These are phyloP conservation scores for Harringtonia lauricola DNA, from an alignment of 2,329 filamentous ascomycete genomes.

Conservation along the genomic window DNA sequence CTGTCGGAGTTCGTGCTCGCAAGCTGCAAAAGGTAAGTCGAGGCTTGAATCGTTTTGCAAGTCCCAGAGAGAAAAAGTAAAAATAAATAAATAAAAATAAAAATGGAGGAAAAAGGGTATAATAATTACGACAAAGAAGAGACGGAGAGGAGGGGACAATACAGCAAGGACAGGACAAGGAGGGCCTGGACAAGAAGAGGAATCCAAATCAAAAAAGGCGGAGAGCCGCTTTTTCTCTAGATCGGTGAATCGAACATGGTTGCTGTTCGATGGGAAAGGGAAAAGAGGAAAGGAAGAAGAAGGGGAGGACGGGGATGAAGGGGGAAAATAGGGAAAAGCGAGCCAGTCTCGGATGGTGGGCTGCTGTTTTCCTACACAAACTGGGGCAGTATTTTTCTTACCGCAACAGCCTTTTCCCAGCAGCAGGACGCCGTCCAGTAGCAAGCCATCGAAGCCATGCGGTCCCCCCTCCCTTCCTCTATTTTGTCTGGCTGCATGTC, in stretches of 20 bases:
- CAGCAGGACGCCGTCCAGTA: too few species aligned
- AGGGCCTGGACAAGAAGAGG: background rate
- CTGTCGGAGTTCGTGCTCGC: too few species aligned
- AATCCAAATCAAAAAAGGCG: constrained; percentile 1
- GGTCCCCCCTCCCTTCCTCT: too few species aligned
- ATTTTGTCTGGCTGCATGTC: too few species aligned
- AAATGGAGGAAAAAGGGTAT: background rate
- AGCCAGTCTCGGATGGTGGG: background rate
- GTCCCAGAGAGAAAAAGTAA: background rate
- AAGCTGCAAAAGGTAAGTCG: constrained; percentile 14
- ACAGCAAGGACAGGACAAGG: background rate
- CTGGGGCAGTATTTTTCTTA: too few species aligned
- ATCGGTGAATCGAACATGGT: constrained; percentile 44
- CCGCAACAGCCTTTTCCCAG: too few species aligned
- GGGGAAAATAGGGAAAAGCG: background rate
- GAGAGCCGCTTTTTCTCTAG: constrained; percentile 25
- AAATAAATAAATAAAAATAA: background rate
- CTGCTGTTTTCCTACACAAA: background rate
- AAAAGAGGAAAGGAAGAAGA: constrained; percentile 5
- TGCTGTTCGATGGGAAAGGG: constrained; percentile 31
- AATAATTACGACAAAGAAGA: background rate
- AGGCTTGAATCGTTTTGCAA: constrained; percentile 14
- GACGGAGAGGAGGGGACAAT: too few species aligned
- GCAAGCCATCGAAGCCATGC: too few species aligned
- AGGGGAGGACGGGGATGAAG: constrained; percentile 22